Evolutionary conservation across 2,329 filamentous ascomycete genomes (phyloP).

Genomic region (Phaeoacremonium minimum): DNA sequence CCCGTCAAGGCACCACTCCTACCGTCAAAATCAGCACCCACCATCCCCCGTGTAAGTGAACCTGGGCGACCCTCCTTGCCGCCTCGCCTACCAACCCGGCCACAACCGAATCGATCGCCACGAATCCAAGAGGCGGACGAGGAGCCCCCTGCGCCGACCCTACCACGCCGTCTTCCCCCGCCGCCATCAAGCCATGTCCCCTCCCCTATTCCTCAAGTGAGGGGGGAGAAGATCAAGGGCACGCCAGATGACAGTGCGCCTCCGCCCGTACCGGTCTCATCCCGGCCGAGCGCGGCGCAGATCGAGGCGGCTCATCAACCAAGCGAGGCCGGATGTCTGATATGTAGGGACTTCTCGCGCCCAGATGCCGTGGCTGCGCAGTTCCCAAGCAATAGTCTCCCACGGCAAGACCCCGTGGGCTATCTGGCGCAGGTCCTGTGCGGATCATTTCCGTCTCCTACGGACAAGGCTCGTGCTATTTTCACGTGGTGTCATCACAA

Average conservation of each 20-base stretch:
- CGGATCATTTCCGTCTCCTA: conserved; percentile 70
- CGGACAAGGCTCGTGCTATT: conserved; percentile 88
- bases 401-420: conserved; percentile 58
- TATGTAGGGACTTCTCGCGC: conserved; percentile 82
- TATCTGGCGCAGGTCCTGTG: conserved; percentile 79
- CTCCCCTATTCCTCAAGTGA: conserved; percentile 21
- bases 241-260: conserved; percentile 28
- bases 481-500: conserved; percentile 97
- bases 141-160: conserved; percentile 41
- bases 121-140: conserved; percentile 44
- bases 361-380: conserved; percentile 75
- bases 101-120: conserved; percentile 32
- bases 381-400: conserved; percentile 69
- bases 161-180: conserved; percentile 34
- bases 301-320: conserved; percentile 34
- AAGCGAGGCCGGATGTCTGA: conserved; percentile 51
- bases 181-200: conserved; percentile 24
- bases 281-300: conserved; percentile 47
- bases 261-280: conserved; percentile 47
- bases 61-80: conserved; percentile 37
- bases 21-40: conserved; percentile 31
- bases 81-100: conserved; percentile 47
- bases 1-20: conserved; percentile 26
- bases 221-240: conserved; percentile 14
- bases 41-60: conserved; percentile 22